A percentile compares a stretch with the other conserved stretches of the same genome.
Conservation (phyloP, 2,329 filamentous ascomycete species). For the Aspergillus fischeri region DNA sequence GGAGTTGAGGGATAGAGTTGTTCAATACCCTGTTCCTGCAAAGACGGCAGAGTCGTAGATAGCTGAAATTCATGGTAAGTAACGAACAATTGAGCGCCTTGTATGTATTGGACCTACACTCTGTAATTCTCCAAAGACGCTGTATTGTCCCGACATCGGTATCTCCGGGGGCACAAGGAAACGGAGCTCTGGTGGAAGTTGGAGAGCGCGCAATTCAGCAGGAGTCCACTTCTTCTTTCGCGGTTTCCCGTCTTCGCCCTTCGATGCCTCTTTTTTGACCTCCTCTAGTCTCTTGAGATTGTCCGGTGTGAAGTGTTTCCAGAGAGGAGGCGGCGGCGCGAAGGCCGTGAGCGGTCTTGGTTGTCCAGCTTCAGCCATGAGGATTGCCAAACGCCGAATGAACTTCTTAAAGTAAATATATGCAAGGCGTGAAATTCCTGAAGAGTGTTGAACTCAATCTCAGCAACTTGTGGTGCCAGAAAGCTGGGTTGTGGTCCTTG, state of each 20-base stretch:
- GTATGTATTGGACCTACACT: conserved; percentile 39
- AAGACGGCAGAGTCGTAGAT: conserved; percentile 59
- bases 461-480: not conserved
- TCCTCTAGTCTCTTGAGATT: conserved; percentile 61
- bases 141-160: conserved; percentile 66
- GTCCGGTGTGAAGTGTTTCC: conserved; percentile 76
- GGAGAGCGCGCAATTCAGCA: conserved; percentile 31
- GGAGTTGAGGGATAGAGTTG: conserved; percentile 60
- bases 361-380: conserved; percentile 59
- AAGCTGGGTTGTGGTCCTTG: not conserved
- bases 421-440: not conserved
- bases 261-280: conserved; percentile 41
- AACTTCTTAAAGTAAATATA: not conserved
- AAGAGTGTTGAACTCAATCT: not conserved
- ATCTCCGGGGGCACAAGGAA: conserved; percentile 77
- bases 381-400: not conserved
- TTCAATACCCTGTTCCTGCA: conserved; percentile 66
- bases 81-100: too few relatives aligned
- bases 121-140: conserved; percentile 67
- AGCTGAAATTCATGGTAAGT: conserved; percentile 30
- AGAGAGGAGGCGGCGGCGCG: conserved; percentile 85
- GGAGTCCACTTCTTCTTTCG: conserved; percentile 32
- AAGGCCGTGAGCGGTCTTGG: conserved; percentile 57
- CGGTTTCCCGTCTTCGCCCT: conserved; percentile 24
- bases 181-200: conserved; percentile 66